A percentile compares a stretch with the other conserved stretches of the same genome.
These are phyloP conservation scores for Penicillium crustosum DNA, from an alignment of 2,329 filamentous ascomycete genomes.

Conservation along the genomic window DNA sequence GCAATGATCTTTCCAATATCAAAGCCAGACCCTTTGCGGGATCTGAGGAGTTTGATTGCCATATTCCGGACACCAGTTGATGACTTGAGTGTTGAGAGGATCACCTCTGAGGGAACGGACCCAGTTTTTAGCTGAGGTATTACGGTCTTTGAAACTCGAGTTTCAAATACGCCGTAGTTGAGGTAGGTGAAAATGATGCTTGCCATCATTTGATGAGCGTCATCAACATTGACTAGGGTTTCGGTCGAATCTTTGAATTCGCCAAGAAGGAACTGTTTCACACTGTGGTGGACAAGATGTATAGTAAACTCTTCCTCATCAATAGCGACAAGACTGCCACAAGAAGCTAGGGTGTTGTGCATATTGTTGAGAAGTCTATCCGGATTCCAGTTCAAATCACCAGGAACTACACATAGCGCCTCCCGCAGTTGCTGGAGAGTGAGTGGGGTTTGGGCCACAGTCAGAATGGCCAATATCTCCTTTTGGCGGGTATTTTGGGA, in stretches of 20 bases:
- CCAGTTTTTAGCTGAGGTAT: background rate
- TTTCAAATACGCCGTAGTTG: background rate
- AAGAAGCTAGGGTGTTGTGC: background rate
- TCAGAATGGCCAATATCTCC: background rate
- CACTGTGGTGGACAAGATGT: background rate
- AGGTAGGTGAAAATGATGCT: background rate
- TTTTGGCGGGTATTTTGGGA: background rate
- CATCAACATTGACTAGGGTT: background rate
- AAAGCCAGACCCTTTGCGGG: background rate
- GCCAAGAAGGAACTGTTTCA: background rate
- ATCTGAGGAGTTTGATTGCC: background rate
- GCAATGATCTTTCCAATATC: background rate
- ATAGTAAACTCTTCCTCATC: background rate
- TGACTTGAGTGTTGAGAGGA: background rate
- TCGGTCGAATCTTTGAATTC: background rate
- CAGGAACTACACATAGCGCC: constrained; percentile 1
- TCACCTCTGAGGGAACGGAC: background rate
- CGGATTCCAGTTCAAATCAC: constrained; percentile 3
- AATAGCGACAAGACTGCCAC: background rate
- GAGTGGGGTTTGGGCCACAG: background rate
- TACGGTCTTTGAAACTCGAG: background rate
- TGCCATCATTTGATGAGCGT: background rate
- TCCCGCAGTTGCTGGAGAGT: constrained; percentile 3
- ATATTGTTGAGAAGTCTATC: constrained; percentile 4
- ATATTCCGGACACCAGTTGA: background rate